Percentiles rank a stretch among this genome's conserved stretches.
Evolutionary conservation across 106 monocot genomes (phyloP).

Genomic region (Acorus calamus): DNA sequence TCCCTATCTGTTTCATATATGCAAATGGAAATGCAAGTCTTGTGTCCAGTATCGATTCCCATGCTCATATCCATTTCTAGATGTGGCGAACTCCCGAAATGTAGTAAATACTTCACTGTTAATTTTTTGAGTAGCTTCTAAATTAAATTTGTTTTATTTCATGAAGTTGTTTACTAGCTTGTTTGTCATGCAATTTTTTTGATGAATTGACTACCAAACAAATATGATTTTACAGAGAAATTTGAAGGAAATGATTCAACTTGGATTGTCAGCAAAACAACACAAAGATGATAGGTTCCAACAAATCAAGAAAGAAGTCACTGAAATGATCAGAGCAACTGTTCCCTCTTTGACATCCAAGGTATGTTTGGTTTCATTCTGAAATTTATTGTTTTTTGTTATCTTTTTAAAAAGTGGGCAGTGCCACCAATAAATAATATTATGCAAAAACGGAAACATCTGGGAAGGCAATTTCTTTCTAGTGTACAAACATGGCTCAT

Average conservation of each 20-base stretch:
- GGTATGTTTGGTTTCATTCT: slow-evolving; percentile 22
- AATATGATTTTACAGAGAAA: slow-evolving; percentile 46
- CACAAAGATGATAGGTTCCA: slow-evolving; percentile 66
- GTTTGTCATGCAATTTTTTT: background rate
- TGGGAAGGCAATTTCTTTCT: too few relatives aligned
- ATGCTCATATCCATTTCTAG: too few relatives aligned
- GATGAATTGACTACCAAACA: too few relatives aligned
- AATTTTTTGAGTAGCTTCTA: too few relatives aligned
- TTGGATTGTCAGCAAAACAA: slow-evolving; percentile 81
- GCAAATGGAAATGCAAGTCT: too few relatives aligned
- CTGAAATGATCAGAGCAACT: slow-evolving; percentile 75
- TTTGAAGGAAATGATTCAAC: slow-evolving; percentile 85
- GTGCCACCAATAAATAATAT: too few relatives aligned
- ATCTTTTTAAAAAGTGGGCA: background rate
- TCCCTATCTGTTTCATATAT: too few relatives aligned
- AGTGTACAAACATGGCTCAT: too few relatives aligned
- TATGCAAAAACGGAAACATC: too few relatives aligned
- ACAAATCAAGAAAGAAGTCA: slow-evolving; percentile 73
- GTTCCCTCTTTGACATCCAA: slow-evolving; percentile 42
- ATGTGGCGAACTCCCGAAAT: too few relatives aligned
- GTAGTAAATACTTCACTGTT: too few relatives aligned
- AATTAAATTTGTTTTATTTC: background rate
- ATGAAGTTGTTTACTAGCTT: background rate
- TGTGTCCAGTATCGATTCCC: too few relatives aligned
- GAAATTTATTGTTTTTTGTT: background rate